Percentiles rank a stretch among this genome's conserved stretches.
Conservation (phyloP, 805 yeast genomes). For the Myxozyma mucilagina region DNA sequence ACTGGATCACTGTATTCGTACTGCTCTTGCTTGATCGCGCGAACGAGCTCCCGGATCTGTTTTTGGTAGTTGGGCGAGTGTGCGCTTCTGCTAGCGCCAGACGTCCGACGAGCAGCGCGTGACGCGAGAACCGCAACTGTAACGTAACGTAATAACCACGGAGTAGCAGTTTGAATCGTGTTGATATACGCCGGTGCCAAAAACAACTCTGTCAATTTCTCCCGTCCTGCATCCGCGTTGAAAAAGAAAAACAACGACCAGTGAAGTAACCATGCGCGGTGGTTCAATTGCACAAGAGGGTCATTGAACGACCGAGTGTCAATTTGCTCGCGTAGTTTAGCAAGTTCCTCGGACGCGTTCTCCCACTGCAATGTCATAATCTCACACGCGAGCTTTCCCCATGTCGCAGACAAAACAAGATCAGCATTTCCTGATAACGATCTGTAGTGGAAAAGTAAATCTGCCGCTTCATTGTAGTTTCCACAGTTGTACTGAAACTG, state of each 20-base stretch:
- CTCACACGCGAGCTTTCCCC: constrained; percentile 69
- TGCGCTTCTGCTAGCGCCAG: constrained; percentile 33
- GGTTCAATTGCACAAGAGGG: constrained; percentile 59
- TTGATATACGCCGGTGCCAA: constrained; percentile 61
- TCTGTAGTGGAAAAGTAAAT: constrained; percentile 58
- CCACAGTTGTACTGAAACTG: constrained; percentile 65
- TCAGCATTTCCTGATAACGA: constrained; percentile 53
- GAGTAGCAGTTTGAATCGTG: constrained; percentile 69
- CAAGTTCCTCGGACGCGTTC: constrained; percentile 54
- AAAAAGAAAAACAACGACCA: constrained; percentile 67
- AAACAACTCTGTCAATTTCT: constrained; percentile 57
- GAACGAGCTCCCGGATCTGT: constrained; percentile 57
- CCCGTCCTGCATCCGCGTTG: constrained; percentile 54
- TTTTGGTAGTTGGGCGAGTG: constrained; percentile 47
- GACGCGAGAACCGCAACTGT: constrained; percentile 58
- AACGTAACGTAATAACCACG: constrained; percentile 68
- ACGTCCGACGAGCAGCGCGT: constrained; percentile 32
- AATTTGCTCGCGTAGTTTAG: constrained; percentile 56
- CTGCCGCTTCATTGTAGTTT: constrained; percentile 60
- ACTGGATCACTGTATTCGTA: constrained; percentile 69
- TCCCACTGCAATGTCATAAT: constrained; percentile 56
- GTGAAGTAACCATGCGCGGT: constrained; percentile 68
- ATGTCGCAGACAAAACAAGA: constrained; percentile 56
- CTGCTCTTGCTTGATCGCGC: constrained; percentile 59
- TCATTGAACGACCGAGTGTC: constrained; percentile 54